Base-by-base conservation (phyloP, 2,329 filamentous ascomycete species). In the Colletotrichum chrysophilum region DNA sequence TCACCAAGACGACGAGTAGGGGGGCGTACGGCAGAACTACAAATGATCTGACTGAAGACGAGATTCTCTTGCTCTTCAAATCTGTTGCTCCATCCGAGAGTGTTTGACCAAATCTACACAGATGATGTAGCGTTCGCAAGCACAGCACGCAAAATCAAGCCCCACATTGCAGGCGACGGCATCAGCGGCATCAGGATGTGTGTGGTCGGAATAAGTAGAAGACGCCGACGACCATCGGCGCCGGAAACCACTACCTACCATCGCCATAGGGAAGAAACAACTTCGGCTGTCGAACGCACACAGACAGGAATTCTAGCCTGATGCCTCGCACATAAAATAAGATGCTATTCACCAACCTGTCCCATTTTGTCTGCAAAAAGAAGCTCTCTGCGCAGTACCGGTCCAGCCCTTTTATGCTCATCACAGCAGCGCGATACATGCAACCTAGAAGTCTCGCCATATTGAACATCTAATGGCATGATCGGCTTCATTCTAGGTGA, bases 181-280 rank as follows among this genome's bases (percentile, higher is more conserved):
- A 0, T 48, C 0, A n/a, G 0, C 1, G 10, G 0, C 43, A 21
- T 13, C 43, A 1, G 7, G 0, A 0, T 21, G 10, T 0, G 0
- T 13, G n/a, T 21, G n/a, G 10, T 13, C n/a, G n/a, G 43, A 52
- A 52, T 21, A 52, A 52, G 43, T 0, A 21, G 43, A 0, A 2
- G 10, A 3, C 12, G 6, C 43, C 10, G n/a, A 3, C 10, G 6
- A 5, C n/a, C 43, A 52, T 0, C 43, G 10, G 43, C 43, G n/a
- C 43, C n/a, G 6, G n/a, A 52, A 52, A 10, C 21, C 21, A 24
- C 21, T 24, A 24, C 21, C 21, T 24, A 21, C 5, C 5, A 21
- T 21, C 43, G 18, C 18, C 8, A 13, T 3, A 48, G 5, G 4
- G n/a, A 21, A 48, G 13, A 1, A n/a, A 18, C 8, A 5, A 43